These are phyloP conservation scores for Hypoxylon sp. DNA, from an alignment of 2,329 filamentous ascomycete genomes.

Conservation along the genomic window DNA sequence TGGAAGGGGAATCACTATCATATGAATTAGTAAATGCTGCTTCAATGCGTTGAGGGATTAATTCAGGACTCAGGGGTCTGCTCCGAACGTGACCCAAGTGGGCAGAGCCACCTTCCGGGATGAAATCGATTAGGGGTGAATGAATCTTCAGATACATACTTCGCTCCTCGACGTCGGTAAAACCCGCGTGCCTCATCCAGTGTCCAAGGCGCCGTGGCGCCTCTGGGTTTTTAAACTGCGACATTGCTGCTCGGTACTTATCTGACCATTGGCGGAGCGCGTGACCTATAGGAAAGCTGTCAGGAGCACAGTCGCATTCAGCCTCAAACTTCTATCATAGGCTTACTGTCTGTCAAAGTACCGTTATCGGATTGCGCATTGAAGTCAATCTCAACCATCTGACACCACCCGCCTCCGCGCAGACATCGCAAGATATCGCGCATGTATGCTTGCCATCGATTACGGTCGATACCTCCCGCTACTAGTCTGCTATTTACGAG, in stretches of 20 bases:
- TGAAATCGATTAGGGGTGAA: constrained; percentile 18
- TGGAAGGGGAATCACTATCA: constrained; percentile 72
- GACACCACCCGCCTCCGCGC: constrained; percentile 85
- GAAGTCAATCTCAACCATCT: constrained; percentile 90
- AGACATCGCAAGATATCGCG: constrained; percentile 80
- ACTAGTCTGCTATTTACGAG: constrained; percentile 85
- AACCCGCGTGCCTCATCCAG: constrained; percentile 73
- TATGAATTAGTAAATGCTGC: constrained; percentile 45
- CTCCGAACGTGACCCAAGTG: constrained; percentile 9
- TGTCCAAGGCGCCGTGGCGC: constrained; percentile 72
- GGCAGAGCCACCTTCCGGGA: constrained; percentile 5
- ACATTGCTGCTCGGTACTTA: constrained; percentile 72
- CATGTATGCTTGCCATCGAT: constrained; percentile 82
- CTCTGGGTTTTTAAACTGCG: constrained; percentile 76
- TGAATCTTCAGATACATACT: constrained; percentile 38
- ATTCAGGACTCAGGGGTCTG: constrained; percentile 7
- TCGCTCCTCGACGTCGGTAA: constrained; percentile 75
- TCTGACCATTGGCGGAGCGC: constrained; percentile 78
- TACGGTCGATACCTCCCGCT: constrained; percentile 77
- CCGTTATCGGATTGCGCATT: constrained; percentile 90
- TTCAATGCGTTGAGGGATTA: constrained; percentile 1
- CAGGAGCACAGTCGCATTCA: constrained; percentile 29
- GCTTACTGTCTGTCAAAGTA: constrained; percentile 74
- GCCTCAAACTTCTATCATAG: background rate
- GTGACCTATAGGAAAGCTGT: constrained; percentile 62